Conservation (phyloP, 257 asterid genomes). For the Solanum pinnatisectum region DNA sequence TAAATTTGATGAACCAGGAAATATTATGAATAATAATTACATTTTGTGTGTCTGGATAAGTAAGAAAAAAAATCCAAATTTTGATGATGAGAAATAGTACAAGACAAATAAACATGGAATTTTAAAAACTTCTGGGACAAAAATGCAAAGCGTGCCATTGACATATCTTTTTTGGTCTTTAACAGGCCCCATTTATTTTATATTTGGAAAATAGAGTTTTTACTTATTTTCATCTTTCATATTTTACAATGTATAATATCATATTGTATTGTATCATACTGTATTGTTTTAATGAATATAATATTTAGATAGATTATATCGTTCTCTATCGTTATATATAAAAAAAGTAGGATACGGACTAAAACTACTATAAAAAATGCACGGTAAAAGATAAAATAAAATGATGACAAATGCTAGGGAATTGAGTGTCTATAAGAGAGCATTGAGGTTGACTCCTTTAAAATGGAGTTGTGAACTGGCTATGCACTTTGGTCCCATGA, state of each 20-base stretch:
- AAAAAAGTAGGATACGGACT: neutral
- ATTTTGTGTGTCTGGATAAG: neutral
- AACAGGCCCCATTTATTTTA: neutral
- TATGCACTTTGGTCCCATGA: conserved; percentile 49
- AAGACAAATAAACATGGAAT: neutral
- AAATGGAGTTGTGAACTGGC: conserved; percentile 38
- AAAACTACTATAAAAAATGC: too few relatives aligned
- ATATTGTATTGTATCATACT: too few relatives aligned
- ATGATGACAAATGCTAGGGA: conserved; percentile 42
- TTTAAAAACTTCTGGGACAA: neutral
- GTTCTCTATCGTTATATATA: too few relatives aligned
- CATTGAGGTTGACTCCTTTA: conserved; percentile 60
- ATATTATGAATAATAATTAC: neutral
- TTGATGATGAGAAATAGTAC: neutral
- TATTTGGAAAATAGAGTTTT: neutral
- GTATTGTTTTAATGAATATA: too few relatives aligned
- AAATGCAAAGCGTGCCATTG: conserved; percentile 33
- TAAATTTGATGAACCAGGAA: neutral
- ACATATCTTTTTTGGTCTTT: conserved; percentile 3
- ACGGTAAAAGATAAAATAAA: neutral
- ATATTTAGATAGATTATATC: too few relatives aligned
- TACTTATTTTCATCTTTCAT: neutral
- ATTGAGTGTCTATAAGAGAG: conserved; percentile 28
- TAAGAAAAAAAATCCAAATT: neutral
- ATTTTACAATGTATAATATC: too few relatives aligned